Conservation (phyloP, 495 filamentous ascomycete species). For the Elaphomyces granulatus region DNA sequence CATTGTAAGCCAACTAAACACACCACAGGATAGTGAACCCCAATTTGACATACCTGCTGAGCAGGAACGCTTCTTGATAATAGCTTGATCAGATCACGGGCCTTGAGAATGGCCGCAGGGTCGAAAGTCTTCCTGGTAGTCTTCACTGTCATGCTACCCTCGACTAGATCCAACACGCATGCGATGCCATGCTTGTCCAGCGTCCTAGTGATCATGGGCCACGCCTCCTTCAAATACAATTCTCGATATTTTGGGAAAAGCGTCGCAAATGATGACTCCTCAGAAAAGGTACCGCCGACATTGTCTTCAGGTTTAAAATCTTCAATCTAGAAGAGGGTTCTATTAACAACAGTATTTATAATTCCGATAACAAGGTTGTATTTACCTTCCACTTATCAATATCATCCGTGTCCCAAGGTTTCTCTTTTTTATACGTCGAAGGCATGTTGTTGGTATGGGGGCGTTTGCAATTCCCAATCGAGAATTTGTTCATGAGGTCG, state of each 20-base stretch:
- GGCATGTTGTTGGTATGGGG: conserved; percentile 59
- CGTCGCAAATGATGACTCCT: conserved; percentile 83
- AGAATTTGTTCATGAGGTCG: too few relatives aligned
- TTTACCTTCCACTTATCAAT: conserved; percentile 91
- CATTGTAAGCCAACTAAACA: too few relatives aligned
- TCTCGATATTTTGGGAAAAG: conserved; percentile 98
- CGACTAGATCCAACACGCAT: conserved; percentile 84
- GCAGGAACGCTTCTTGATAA: conserved; percentile 85
- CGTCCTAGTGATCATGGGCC: conserved; percentile 66
- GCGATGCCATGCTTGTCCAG: conserved; percentile 72
- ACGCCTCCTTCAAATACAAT: conserved; percentile 80
- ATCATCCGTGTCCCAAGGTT: conserved; percentile 96
- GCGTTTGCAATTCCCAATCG: too few relatives aligned
- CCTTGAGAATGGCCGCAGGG: conserved; percentile 86
- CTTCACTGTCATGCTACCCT: conserved; percentile 91
- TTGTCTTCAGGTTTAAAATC: conserved; percentile 79
- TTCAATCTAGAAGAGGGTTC: conserved; percentile 41
- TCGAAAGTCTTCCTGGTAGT: conserved; percentile 93
- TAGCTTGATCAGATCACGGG: conserved; percentile 85
- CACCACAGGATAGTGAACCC: too few relatives aligned
- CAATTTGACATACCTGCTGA: conserved; percentile 52
- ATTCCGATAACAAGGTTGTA: conserved; percentile 2
- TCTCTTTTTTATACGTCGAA: conserved; percentile 84
- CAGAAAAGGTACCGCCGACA: conserved; percentile 66
- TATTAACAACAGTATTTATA: too few relatives aligned